Evolutionary conservation across 306 rosid genomes (phyloP).

Genomic region (Hippophae rhamnoides): DNA sequence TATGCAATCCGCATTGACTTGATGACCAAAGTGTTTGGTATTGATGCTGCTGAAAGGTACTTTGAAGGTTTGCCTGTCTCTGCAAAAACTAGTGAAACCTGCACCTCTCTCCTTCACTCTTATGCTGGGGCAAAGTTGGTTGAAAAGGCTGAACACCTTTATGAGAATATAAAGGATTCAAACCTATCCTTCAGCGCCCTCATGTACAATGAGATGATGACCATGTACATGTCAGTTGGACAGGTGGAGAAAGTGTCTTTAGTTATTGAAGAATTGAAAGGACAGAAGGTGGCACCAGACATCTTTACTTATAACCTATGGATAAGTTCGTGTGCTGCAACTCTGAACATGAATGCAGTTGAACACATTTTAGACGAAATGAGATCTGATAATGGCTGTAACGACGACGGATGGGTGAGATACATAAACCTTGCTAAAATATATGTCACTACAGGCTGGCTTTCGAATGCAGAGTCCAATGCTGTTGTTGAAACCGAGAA

Average conservation of each 20-base stretch:
- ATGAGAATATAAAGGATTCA: conserved; percentile 46
- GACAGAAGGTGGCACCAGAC: conserved; percentile 51
- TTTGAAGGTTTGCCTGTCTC: conserved; percentile 62
- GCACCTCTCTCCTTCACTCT: conserved; percentile 83
- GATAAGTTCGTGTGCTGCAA: conserved; percentile 84
- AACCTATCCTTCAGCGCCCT: conserved; percentile 47
- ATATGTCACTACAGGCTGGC: conserved; percentile 43
- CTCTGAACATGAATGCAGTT: conserved; percentile 50
- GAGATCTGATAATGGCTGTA: conserved; percentile 37
- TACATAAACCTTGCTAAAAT: conserved; percentile 53
- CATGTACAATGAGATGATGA: conserved; percentile 90
- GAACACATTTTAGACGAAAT: conserved; percentile 60
- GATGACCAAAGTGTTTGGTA: conserved; percentile 88
- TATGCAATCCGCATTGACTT: conserved; percentile 73
- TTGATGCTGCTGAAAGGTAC: conserved; percentile 83
- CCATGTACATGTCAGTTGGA: conserved; percentile 80
- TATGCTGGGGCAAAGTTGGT: conserved; percentile 66
- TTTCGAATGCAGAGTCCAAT: conserved; percentile 41
- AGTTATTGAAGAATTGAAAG: conserved; percentile 65
- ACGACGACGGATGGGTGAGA: conserved; percentile 59
- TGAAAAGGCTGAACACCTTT: conserved; percentile 78
- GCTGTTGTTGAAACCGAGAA: conserved; percentile 60
- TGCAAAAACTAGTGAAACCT: conserved; percentile 65
- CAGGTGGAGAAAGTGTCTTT: conserved; percentile 64
- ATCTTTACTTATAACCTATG: conserved; percentile 83